A percentile compares a stretch with the other conserved stretches of the same genome.
These are phyloP conservation scores for Chlorella sp. DNA, from an alignment of 139 green algal genomes.

Conservation along the genomic window DNA sequence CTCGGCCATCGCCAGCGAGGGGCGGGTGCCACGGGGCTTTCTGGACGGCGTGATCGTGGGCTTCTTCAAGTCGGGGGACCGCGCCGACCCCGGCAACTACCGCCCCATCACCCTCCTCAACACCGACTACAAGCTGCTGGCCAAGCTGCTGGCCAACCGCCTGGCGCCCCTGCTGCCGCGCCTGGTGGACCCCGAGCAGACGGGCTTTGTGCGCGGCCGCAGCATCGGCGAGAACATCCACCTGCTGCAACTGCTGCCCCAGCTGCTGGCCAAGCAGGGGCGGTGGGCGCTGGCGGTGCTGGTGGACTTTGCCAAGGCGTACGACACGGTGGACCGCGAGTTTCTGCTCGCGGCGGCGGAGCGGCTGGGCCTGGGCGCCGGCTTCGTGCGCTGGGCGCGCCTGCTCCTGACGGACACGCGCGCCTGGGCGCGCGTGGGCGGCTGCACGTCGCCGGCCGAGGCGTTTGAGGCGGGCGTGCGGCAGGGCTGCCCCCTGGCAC, in stretches of 20 bases:
- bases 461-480: conserved; percentile 18
- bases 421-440: conserved; percentile 7
- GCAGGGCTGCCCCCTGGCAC: conserved; percentile 36
- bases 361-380: conserved; percentile 13
- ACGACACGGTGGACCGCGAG: conserved; percentile 29
- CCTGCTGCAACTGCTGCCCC: conserved; percentile 23
- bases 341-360: conserved; percentile 23
- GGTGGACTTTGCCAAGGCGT: conserved; percentile 37
- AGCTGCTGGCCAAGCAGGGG: no score
- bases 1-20: not conserved
- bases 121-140: conserved; percentile 34
- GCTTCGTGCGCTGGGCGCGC: conserved; percentile 20
- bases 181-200: conserved; percentile 34
- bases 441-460: not conserved
- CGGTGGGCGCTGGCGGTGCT: no score
- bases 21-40: not conserved
- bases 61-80: conserved; percentile 31
- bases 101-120: conserved; percentile 43
- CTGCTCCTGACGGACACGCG: conserved; percentile 19
- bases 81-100: conserved; percentile 17
- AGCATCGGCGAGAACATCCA: conserved; percentile 36
- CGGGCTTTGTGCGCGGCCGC: conserved; percentile 33
- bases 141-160: conserved; percentile 21
- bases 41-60: conserved; percentile 26
- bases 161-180: not conserved